Evolutionary conservation across 208 protist genomes (phyloP).

Genomic region (Trypanosoma boissoni): DNA sequence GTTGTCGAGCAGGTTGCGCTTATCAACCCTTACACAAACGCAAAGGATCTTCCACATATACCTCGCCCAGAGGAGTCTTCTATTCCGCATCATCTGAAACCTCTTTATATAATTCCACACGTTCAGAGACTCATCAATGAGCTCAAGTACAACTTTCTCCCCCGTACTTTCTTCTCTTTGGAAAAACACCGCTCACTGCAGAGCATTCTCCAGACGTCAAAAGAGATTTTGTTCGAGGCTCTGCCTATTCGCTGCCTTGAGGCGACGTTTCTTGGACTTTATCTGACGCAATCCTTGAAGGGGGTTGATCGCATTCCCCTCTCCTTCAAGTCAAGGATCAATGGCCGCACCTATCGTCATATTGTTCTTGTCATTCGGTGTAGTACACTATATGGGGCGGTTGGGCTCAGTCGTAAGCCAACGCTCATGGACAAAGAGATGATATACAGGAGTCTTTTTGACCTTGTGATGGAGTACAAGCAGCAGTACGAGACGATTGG

Average conservation of each 20-base stretch:
- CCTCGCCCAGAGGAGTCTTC: constrained; percentile 59
- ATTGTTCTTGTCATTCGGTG: constrained; percentile 79
- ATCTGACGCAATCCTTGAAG: constrained; percentile 73
- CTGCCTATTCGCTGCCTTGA: constrained; percentile 92
- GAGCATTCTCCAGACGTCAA: constrained; percentile 78
- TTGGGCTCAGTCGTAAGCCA: constrained; percentile 84
- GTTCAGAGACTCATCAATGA: constrained; percentile 71
- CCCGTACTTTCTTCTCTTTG: constrained; percentile 88
- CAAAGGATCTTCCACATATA: constrained; percentile 48
- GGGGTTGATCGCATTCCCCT: constrained; percentile 85
- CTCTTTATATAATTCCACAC: constrained; percentile 49
- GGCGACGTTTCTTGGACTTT: constrained; percentile 83
- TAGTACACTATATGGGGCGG: constrained; percentile 50
- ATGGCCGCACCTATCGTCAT: constrained; percentile 64
- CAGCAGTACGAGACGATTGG: constrained; percentile 68
- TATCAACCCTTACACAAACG: constrained; percentile 65
- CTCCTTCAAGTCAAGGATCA: constrained; percentile 81
- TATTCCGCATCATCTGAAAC: constrained; percentile 49
- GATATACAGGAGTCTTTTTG: constrained; percentile 56
- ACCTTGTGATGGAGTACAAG: constrained; percentile 87
- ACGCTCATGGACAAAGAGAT: constrained; percentile 89
- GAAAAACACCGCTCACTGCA: constrained; percentile 85
- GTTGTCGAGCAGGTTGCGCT: constrained; percentile 66
- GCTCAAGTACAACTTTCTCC: constrained; percentile 90
- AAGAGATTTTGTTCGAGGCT: constrained; percentile 75